Evolutionary conservation across 257 asterid species (phyloP).

Genomic region (Osmanthus fragrans): DNA sequence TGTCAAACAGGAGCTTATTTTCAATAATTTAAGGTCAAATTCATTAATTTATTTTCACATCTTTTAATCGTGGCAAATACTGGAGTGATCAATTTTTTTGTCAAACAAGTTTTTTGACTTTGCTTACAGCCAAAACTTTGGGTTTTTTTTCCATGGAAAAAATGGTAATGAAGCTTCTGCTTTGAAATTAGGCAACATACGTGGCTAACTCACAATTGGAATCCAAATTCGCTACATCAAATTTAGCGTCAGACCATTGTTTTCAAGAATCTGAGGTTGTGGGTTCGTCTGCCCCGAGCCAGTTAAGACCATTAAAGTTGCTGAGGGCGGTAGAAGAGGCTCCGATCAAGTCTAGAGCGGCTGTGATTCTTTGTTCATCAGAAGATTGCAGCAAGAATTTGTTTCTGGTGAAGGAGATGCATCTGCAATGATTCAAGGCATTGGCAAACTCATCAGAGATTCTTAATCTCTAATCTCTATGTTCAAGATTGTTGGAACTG

Average conservation of each 20-base stretch:
- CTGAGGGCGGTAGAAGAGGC: conserved; percentile 5
- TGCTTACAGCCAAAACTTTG: no score
- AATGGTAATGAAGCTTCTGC: no score
- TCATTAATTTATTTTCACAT: no score
- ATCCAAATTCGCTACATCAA: not conserved
- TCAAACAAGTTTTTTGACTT: no score
- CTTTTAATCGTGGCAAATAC: no score
- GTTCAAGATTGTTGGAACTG: not conserved
- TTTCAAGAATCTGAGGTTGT: conserved; percentile 23
- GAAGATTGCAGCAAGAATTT: conserved; percentile 25
- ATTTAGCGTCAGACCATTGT: not conserved
- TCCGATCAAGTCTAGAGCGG: conserved; percentile 15
- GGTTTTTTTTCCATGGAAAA: no score
- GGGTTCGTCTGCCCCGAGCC: not conserved
- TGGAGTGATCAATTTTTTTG: no score
- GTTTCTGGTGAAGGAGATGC: conserved; percentile 19
- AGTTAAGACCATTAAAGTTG: conserved; percentile 34
- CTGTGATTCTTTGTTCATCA: conserved; percentile 33
- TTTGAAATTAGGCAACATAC: no score
- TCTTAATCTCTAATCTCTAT: not conserved
- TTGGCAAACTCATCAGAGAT: conserved; percentile 32
- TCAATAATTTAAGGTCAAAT: no score
- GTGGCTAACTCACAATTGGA: not conserved
- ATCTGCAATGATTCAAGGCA: conserved; percentile 23
- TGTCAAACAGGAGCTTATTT: no score